Evolutionary conservation across 2,329 filamentous ascomycete genomes (phyloP).

Genomic region (Fusarium chlamydosporum): DNA sequence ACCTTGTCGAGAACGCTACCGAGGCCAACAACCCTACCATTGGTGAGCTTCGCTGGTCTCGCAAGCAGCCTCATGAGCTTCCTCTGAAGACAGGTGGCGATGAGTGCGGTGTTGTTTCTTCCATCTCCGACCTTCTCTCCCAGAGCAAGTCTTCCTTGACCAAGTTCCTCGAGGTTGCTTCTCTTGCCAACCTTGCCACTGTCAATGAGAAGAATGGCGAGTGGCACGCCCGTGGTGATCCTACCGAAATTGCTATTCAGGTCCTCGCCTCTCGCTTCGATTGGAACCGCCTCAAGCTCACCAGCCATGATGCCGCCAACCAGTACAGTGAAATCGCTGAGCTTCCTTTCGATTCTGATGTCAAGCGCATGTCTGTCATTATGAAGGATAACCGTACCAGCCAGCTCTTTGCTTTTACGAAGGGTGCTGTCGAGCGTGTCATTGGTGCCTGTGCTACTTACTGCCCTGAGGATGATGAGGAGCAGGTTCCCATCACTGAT

Average conservation of each 20-base stretch:
- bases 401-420: conserved; percentile 62
- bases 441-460: conserved; percentile 71
- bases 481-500: conserved; percentile 61
- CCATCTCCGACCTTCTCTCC: conserved; percentile 56
- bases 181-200: conserved; percentile 68
- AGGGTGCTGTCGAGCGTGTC: conserved; percentile 77
- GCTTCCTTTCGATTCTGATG: conserved; percentile 78
- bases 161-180: conserved; percentile 71
- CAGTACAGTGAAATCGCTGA: conserved; percentile 72
- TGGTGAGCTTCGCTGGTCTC: conserved; percentile 62
- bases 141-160: conserved; percentile 60
- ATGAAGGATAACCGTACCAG: conserved; percentile 61
- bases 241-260: conserved; percentile 80
- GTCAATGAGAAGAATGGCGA: conserved; percentile 61
- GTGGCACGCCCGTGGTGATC: conserved; percentile 74
- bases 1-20: conserved; percentile 68
- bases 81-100: conserved; percentile 54
- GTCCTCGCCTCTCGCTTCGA: conserved; percentile 78
- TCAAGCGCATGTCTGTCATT: conserved; percentile 82
- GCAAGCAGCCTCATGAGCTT: conserved; percentile 58
- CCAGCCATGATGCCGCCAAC: conserved; percentile 60
- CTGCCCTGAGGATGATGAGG: conserved; percentile 57
- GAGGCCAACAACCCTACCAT: conserved; percentile 70
- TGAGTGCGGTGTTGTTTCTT: conserved; percentile 45
- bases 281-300: conserved; percentile 68